Base-by-base conservation (phyloP, 306 rosid genomes). In the Dryas alaskensis region DNA sequence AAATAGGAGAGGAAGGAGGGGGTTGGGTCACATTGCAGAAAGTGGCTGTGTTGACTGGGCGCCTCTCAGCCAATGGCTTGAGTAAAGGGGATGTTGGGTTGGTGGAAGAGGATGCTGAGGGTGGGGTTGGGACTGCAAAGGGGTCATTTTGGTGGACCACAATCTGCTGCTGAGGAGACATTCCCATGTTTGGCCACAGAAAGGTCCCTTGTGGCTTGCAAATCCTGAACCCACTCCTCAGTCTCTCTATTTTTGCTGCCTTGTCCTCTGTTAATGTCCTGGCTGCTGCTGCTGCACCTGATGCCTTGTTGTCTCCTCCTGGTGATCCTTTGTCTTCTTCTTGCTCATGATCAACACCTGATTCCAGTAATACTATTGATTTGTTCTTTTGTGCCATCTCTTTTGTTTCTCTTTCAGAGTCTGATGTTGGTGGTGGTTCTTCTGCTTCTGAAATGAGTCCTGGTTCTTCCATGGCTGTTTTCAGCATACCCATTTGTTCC, bases 191-290 rank as follows among this genome's bases (percentile, higher is more conserved):
- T 76, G 96, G 97, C 95, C 96, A 94, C n/a, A 83, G 60, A 71
- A 87, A 87, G 44, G 81, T 76, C 53, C 95, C 96, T 31, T 81
- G 87, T 72, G 97, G 92, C 81, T 80, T 87, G 87, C 90, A 89
- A 65, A 94, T 87, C 69, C 82, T 81, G 87, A 94, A 92, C 16
- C 97, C 96, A 82, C 97, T 94, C 88, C 76, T 87, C 70, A 92
- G 80, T 79, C 88, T 89, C 67, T 76, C 79, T 67, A 88, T 90
- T 77, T 40, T 92, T 58, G 91, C 78, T 52, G 89, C 96, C 86
- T 81, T 86, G 81, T 82, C 82, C 85, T 93, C 66, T 16, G 3
- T 31, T 31, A 31, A 1, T 31, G 37, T 31, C 37, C 37, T 31
- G 8, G 25, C 88, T 47, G 31, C 12, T 31, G 11, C 74, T 48